Conservation (phyloP, 2,329 filamentous ascomycete species). For the Penicillium paneum region DNA sequence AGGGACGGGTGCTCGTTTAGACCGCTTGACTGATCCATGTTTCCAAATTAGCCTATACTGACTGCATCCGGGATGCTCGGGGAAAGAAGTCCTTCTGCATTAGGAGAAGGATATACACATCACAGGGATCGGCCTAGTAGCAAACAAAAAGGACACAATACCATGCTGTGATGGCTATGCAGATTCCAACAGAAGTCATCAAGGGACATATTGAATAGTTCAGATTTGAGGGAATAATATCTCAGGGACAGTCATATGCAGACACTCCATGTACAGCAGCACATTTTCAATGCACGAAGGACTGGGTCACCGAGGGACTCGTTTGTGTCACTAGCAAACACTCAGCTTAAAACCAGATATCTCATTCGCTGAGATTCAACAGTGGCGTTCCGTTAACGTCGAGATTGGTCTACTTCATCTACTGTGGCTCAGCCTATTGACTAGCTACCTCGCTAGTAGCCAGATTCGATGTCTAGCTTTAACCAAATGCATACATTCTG, state of each 20-base stretch:
- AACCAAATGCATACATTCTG: neutral
- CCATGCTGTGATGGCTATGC: neutral
- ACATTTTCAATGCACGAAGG: neutral
- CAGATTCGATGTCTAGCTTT: neutral
- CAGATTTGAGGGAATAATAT: neutral
- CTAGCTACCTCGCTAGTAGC: neutral
- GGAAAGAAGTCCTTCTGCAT: conserved; percentile 6
- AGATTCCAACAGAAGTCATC: neutral
- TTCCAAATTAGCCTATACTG: neutral
- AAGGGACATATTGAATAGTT: neutral
- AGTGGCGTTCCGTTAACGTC: neutral
- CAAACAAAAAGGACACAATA: neutral
- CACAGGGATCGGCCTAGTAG: neutral
- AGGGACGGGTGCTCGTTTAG: neutral
- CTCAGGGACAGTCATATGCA: neutral
- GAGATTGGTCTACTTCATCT: neutral
- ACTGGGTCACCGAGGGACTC: neutral
- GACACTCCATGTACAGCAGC: neutral
- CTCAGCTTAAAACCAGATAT: neutral
- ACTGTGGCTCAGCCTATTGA: neutral
- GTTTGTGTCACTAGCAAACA: conserved; percentile 1
- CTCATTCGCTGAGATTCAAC: neutral
- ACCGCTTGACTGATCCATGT: neutral
- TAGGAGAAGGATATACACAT: neutral
- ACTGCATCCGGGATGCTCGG: conserved; percentile 18